Evolutionary conservation across 1,284 basidiomycete genomes (phyloP), one percentile per base, ranked within the genome.

Genomic region (Fomitopsis betulina): DNA sequence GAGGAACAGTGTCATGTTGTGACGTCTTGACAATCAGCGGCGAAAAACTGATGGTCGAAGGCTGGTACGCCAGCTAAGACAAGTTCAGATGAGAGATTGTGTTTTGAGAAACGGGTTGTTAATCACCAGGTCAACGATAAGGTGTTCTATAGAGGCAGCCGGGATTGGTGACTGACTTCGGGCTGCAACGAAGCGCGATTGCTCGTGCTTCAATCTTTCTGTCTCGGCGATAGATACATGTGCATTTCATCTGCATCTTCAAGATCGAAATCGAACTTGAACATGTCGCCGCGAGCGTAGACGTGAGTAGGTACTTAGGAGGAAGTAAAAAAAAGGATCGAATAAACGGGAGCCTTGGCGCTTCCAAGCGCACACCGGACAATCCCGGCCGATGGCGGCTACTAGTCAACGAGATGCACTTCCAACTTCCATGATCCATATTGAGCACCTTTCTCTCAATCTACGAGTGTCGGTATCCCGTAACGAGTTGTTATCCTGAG

Each of bases 201-300:
- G 27, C 27, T 30, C 19, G 38, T 15, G 38, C 23, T 38, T 2
- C 35, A 10, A 12, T 6, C 23, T 25, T n/a, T 60, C 39, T 8
- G n/a, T 39, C n/a, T 3, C 27, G 25, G 23, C 42, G 5, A 21
- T 32, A 5, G 35, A 42, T 12, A 17, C 17, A 13, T 19, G 27
- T 27, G 30, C 12, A n/a, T 49, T 39, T 30, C 65, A 8, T 75
- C 75, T 32, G 69, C 68, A 37, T 79, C 76, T 8, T 75, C 76
- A 45, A 84, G 68, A 54, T 78, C 76, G 60, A 86, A 81, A 64
- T 82, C 73, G 65, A 86, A 86, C 59, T 79, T 82, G 73, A 85
- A 86, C 80, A 82, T 81, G 2, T 25, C 10, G 23, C 27, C 27
- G 8, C 33, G 5, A 19, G 5, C 27, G 27, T 30, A 30, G n/a